These are phyloP conservation scores for Juglanconis oblonga DNA, from an alignment of 2,329 filamentous ascomycete genomes.

Conservation along the genomic window DNA sequence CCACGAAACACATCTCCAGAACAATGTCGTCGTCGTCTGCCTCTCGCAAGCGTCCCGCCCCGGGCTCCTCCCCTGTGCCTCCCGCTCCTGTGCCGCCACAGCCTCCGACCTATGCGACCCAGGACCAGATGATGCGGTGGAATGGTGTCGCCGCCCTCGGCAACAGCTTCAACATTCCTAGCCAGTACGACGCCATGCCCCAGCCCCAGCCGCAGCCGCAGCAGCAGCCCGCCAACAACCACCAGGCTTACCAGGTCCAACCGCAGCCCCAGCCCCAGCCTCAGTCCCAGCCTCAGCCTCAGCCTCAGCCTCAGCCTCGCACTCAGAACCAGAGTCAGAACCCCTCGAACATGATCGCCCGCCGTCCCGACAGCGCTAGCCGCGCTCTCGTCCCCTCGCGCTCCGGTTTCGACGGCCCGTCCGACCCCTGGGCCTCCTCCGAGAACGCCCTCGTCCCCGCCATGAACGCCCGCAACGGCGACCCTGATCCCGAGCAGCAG, in stretches of 20 bases:
- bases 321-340: background rate
- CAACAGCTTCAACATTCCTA: slow-evolving; percentile 35
- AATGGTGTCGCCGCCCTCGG: slow-evolving; percentile 34
- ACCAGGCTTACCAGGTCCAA: slow-evolving; percentile 28
- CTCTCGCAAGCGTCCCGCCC: slow-evolving; percentile 69
- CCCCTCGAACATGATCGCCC: slow-evolving; percentile 50
- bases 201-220: slow-evolving; percentile 31
- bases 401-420: slow-evolving; percentile 22
- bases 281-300: background rate
- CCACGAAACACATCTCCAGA: slow-evolving; percentile 17
- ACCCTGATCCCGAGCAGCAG: slow-evolving; percentile 64
- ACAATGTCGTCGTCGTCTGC: slow-evolving; percentile 47
- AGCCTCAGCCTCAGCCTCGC: background rate
- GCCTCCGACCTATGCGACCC: slow-evolving; percentile 46
- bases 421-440: slow-evolving; percentile 37
- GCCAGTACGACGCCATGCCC: slow-evolving; percentile 38
- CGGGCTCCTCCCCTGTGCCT: slow-evolving; percentile 59
- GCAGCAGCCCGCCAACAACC: slow-evolving; percentile 20
- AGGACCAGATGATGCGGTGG: slow-evolving; percentile 48
- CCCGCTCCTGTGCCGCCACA: slow-evolving; percentile 51
- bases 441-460: slow-evolving; percentile 37
- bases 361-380: slow-evolving; percentile 51
- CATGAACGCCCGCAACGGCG: slow-evolving; percentile 36
- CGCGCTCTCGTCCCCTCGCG: slow-evolving; percentile 46
- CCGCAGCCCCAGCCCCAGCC: slow-evolving; percentile 21